These are phyloP conservation scores for Betula pendula DNA, from an alignment of 306 rosid species.

Conservation along the genomic window DNA sequence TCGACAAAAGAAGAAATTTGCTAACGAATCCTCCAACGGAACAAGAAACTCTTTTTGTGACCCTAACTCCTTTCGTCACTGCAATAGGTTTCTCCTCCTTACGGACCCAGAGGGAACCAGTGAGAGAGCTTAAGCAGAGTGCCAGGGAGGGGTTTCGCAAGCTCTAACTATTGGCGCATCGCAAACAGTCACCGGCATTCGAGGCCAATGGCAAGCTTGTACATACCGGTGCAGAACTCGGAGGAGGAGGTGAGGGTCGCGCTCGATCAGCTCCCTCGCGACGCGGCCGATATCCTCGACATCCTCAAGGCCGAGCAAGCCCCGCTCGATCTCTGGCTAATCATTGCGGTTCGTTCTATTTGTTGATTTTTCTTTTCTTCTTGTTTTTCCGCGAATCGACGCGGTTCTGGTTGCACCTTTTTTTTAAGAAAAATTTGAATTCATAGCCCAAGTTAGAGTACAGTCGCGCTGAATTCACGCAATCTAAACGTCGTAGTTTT, in stretches of 20 bases:
- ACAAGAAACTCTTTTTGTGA: too few species aligned
- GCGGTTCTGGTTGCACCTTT: constrained; percentile 4
- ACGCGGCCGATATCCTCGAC: constrained; percentile 92
- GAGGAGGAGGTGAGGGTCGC: constrained; percentile 98
- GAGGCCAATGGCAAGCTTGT: constrained; percentile 71
- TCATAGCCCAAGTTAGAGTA: not conserved
- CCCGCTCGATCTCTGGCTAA: constrained; percentile 98
- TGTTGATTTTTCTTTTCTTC: not conserved
- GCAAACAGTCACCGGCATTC: not conserved
- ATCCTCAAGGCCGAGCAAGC: constrained; percentile 99
- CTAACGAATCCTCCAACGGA: too few species aligned
- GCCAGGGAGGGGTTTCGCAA: too few species aligned
- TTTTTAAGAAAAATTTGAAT: not conserved
- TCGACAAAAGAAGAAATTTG: too few species aligned
- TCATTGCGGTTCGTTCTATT: constrained; percentile 68
- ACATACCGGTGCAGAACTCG: constrained; percentile 97
- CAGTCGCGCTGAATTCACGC: not conserved
- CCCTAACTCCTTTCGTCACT: too few species aligned
- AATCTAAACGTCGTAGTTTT: not conserved
- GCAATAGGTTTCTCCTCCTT: too few species aligned
- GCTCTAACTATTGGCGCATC: not conserved
- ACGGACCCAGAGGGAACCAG: too few species aligned
- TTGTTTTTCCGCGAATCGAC: not conserved
- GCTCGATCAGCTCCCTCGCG: constrained; percentile 92
- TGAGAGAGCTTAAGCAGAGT: too few species aligned